phyloP scores from a whole-genome alignment of 306 rosid genomes.

The Betula pendula region DNA sequence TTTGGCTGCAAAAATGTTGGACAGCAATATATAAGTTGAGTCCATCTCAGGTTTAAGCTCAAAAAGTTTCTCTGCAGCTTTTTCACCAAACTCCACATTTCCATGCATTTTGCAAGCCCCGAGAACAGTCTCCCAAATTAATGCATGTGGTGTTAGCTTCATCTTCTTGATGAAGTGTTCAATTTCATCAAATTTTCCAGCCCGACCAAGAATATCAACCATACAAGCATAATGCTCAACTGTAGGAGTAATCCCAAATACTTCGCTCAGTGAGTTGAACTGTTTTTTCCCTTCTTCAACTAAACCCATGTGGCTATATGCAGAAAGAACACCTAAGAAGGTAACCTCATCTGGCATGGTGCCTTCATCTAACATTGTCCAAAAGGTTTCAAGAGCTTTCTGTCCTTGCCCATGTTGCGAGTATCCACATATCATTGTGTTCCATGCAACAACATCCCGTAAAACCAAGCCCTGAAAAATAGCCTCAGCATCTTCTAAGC shows the following conservation, averaged over 20 bases:
- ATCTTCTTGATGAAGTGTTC: slow-evolving; percentile 36
- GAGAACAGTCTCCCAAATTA: slow-evolving; percentile 36
- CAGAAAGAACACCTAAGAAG: slow-evolving; percentile 41
- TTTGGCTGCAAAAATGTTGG: slow-evolving; percentile 40
- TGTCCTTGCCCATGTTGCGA: slow-evolving; percentile 35
- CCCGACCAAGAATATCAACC: slow-evolving; percentile 43
- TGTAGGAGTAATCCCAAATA: slow-evolving; percentile 31
- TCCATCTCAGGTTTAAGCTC: slow-evolving; percentile 37
- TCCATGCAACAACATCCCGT: slow-evolving; percentile 35
- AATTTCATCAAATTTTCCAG: slow-evolving; percentile 42
- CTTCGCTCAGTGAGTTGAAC: slow-evolving; percentile 25
- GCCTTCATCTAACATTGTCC: slow-evolving; percentile 31
- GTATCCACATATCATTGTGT: slow-evolving; percentile 44
- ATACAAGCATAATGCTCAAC: slow-evolving; percentile 43
- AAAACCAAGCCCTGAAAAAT: slow-evolving; percentile 31
- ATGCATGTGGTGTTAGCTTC: slow-evolving; percentile 31
- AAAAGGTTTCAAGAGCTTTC: slow-evolving; percentile 41
- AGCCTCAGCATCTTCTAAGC: slow-evolving; percentile 42
- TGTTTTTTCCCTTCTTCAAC: slow-evolving; percentile 36
- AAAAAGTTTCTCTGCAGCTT: slow-evolving; percentile 33
- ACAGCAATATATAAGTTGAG: slow-evolving; percentile 39
- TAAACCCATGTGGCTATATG: slow-evolving; percentile 42
- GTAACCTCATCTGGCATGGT: slow-evolving; percentile 35
- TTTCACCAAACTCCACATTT: slow-evolving; percentile 34
- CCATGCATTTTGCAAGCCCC: slow-evolving; percentile 42